Percentiles rank a stretch among this genome's conserved stretches.
phyloP scores from a whole-genome alignment of 192 early-diverging fungal species.

The Diversispora eburnea region DNA sequence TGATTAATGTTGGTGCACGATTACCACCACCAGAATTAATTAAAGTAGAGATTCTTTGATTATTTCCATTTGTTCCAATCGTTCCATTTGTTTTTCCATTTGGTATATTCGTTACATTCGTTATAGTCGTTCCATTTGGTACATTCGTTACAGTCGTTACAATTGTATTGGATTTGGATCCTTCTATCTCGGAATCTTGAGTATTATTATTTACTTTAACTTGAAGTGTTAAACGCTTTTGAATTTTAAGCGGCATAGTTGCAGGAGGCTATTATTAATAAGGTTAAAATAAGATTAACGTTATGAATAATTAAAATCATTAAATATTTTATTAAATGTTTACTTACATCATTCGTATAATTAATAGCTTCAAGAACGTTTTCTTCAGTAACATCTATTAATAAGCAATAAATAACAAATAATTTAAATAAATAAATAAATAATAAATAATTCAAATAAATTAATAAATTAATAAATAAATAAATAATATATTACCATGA shows the following conservation, averaged over 20 bases:
- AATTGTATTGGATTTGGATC: background rate
- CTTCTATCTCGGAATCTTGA: background rate
- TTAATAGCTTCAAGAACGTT: constrained; percentile 6
- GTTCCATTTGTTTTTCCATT: background rate
- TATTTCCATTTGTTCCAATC: background rate
- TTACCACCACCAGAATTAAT: background rate
- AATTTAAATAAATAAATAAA: too few relatives aligned
- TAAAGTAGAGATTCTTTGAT: background rate
- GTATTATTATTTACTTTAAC: background rate
- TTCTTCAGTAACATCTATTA: constrained; percentile 25
- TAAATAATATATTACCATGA: constrained; percentile 9
- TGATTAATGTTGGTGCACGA: background rate
- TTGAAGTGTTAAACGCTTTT: background rate
- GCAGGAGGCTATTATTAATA: constrained; percentile 1
- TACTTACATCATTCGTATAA: constrained; percentile 16
- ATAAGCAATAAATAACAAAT: background rate
- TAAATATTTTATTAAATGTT: background rate
- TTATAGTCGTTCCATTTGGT: background rate
- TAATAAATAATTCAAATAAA: too few relatives aligned
- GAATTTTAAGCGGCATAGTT: constrained; percentile 21
- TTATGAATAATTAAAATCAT: background rate
- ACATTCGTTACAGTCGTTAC: background rate
- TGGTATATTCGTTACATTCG: background rate
- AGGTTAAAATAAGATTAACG: background rate
- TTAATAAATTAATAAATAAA: too few relatives aligned